Evolutionary conservation across 1,284 basidiomycete genomes (phyloP), one percentile per base, ranked within the genome.

Genomic region (Moesziomyces sp.): DNA sequence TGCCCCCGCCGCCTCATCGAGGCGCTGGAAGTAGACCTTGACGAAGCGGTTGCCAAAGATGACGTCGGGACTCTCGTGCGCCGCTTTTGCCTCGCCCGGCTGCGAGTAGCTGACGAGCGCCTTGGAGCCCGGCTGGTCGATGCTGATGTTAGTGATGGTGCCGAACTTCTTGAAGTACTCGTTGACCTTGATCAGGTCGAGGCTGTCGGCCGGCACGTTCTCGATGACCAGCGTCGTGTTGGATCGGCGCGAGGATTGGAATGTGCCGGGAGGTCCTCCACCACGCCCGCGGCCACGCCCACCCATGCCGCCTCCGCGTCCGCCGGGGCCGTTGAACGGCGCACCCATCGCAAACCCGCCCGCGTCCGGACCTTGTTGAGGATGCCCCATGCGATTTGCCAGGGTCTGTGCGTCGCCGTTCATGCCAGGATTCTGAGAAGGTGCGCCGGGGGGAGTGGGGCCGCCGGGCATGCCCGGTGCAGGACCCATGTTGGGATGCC

Each of bases 41-140:
- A 97, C 94, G 83, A 97, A 97, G 44, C 95, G 89, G 78, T 94
- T 95, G 18, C 90, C 90, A 81, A 97, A 97, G 26, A 97, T 91
- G 18, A 94, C 93, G 66, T 96, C 93, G 82, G 96, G 93, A 26
- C 90, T 91, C 83, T 92, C 92, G 91, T 95, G 94, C 0, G 95
- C 95, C 23, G 89, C 88, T 78, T 91, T 90, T 0, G 95, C 95
- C 81, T 95, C 92, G 23, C 88, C 88, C 78, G 94, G 93, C n/a
- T 88, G 89, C 19, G 90, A 88, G 84, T 96, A 98, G 74, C 91
- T 93, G 74, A 98, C 91, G 46, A 97, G 86, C 0, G 95, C 94
- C 30, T 86, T 84, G 79, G 93, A 92, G 43, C 87, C 88, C 38
- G 88, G 88, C n/a, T 85, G 85, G 83, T 97, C 94, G 59, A 97